phyloP scores from a whole-genome alignment of 805 yeast species.

The Kregervanrija pseudodelftensis region DNA sequence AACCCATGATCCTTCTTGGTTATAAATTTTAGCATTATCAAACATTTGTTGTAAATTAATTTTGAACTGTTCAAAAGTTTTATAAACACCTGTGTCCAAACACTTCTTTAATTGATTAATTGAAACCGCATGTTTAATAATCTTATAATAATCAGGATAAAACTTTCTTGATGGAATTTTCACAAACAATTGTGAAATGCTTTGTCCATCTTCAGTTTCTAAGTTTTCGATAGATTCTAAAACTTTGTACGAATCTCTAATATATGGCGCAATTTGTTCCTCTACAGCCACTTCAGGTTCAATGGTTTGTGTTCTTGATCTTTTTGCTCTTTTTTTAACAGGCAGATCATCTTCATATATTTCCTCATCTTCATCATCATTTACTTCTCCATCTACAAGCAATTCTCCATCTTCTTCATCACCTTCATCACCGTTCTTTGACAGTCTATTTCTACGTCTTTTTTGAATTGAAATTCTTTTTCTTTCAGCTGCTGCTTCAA shows the following conservation, averaged over 20 bases:
- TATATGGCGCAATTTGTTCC: conserved; percentile 10
- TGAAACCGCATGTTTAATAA: conserved; percentile 56
- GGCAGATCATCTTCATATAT: conserved; percentile 10
- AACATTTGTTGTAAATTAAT: conserved; percentile 51
- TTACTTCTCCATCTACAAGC: conserved; percentile 5
- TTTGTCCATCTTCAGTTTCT: conserved; percentile 40
- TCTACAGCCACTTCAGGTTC: conserved; percentile 24
- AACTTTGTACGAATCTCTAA: conserved; percentile 6
- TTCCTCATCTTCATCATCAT: conserved; percentile 8
- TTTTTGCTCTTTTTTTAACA: conserved; percentile 8
- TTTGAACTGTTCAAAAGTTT: conserved; percentile 38
- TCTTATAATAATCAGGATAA: conserved; percentile 79
- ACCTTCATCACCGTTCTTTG: conserved; percentile 16
- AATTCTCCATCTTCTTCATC: conserved; percentile 5
- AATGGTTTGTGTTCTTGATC: neutral
- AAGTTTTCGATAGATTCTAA: conserved; percentile 18
- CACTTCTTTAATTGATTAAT: conserved; percentile 46
- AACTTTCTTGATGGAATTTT: conserved; percentile 66
- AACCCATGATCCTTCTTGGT: conserved; percentile 61
- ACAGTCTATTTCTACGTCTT: conserved; percentile 26
- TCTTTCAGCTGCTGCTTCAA: conserved; percentile 51
- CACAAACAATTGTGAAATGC: conserved; percentile 50
- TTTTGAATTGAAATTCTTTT: conserved; percentile 36
- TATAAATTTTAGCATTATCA: conserved; percentile 59
- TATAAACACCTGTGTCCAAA: conserved; percentile 28